Evolutionary conservation across 345 rosid genomes (phyloP), one percentile per base, ranked within the genome.

Genomic region (Acer negundo): DNA sequence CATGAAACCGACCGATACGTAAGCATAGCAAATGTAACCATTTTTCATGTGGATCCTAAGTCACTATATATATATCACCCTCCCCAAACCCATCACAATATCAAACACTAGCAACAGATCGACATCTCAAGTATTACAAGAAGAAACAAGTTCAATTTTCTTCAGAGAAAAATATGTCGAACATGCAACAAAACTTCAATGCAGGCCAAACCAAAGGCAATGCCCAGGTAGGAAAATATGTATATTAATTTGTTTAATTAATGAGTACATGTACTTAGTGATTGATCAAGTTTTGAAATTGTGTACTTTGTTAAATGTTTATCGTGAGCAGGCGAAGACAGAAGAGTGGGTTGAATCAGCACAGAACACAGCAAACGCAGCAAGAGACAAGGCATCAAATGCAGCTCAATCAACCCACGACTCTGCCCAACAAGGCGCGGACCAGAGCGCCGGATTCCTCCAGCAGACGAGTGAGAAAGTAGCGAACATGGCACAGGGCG

Each of bases 371-470:
- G 82, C 44, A 70, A 74, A 76, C 3, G 63, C 71, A 65, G 72
- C 87, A 31, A 64, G 81, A 56, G 82, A 81, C 35, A 80, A 76
- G 40, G 22, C 83, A 8, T 73, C 77, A 11, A 64, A 73, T 20
- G 4, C 80, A 49, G 2, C 74, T 42, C 23, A 72, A 79, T 62
- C 62, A 28, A 28, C 31, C 31, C 31, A 28, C 31, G 3, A 28
- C 31, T 28, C 31, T 42, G 44, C 70, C 61, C 70, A 81, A 53
- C 46, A 20, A 19, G 8, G 7, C 23, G 2, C 0, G 10, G 62
- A 58, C 6, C 10, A 17, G 7, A 58, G 24, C n/a, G 24, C 62
- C 1, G 23, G 20, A 23, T 19, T 58, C 62, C 62, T 58, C 2
- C 20, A 3, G n/a, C 64, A 71, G 75, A 71, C 20, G 1, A 64